Evolutionary conservation across 306 rosid species (phyloP).

Genomic region (Gynostemma pentaphyllum): DNA sequence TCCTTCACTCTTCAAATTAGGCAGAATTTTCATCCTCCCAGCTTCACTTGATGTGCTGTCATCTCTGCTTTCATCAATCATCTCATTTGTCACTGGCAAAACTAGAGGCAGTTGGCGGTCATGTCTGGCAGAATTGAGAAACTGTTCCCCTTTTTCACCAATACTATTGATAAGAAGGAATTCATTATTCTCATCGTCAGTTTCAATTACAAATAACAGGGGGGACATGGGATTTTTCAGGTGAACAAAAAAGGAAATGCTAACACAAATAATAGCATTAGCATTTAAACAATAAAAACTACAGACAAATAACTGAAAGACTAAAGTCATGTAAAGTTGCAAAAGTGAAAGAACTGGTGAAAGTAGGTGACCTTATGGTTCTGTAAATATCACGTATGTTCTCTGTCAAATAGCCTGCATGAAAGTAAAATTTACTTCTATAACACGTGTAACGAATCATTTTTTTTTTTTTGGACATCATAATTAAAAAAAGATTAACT

Average conservation of each 20-base stretch:
- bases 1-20: conserved; percentile 42
- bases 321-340: conserved; percentile 7
- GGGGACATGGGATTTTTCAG: background rate
- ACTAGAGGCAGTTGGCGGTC: conserved; percentile 67
- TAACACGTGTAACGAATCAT: background rate
- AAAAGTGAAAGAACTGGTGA: conserved; percentile 11
- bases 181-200: background rate
- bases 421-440: conserved; percentile 10
- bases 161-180: conserved; percentile 42
- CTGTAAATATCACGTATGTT: conserved; percentile 32
- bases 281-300: background rate
- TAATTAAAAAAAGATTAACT: background rate
- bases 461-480: no score
- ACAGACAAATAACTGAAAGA: background rate
- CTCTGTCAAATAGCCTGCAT: conserved; percentile 74
- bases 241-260: background rate
- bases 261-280: background rate
- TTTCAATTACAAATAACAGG: background rate
- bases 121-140: conserved; percentile 59
- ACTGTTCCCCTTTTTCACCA: conserved; percentile 45
- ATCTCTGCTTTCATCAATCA: conserved; percentile 48
- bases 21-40: conserved; percentile 36
- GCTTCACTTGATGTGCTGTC: conserved; percentile 18
- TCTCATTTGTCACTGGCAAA: conserved; percentile 55
- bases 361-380: conserved; percentile 46